Conservation (phyloP, 768 basidiomycete species). For the Boletus pseudo-olivaceus region DNA sequence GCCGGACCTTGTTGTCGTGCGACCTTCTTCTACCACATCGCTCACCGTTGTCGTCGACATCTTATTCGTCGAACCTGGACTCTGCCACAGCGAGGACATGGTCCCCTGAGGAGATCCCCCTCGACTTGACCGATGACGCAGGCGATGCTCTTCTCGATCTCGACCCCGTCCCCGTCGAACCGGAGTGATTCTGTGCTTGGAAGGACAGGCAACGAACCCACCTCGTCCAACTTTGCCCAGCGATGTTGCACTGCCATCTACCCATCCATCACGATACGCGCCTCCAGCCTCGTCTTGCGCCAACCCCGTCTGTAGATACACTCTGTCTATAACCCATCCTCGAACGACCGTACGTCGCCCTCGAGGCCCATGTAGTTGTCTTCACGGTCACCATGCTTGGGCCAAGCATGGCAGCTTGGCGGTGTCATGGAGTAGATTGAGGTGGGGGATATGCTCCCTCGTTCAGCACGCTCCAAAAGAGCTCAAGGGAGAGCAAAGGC, state of each 20-base stretch:
- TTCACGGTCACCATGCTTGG: conserved; percentile 21
- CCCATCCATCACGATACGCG: conserved; percentile 13
- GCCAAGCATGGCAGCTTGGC: too few species aligned
- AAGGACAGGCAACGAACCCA: conserved; percentile 27
- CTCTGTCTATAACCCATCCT: conserved; percentile 61
- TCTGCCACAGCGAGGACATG: conserved; percentile 38
- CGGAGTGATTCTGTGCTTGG: conserved; percentile 11
- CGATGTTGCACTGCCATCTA: conserved; percentile 4
- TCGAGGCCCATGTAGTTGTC: conserved; percentile 27
- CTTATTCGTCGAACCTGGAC: conserved; percentile 44
- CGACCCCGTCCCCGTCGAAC: conserved; percentile 12
- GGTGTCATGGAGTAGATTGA: background rate
- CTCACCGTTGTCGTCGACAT: conserved; percentile 43
- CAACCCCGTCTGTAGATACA: conserved; percentile 71
- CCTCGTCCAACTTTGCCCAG: conserved; percentile 24
- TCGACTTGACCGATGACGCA: conserved; percentile 48
- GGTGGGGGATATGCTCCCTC: conserved; percentile 47
- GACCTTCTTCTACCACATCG: conserved; percentile 45
- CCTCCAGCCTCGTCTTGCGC: conserved; percentile 61
- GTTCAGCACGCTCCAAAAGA: conserved; percentile 65
- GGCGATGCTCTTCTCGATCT: conserved; percentile 43
- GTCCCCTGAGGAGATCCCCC: conserved; percentile 29
- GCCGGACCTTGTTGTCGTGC: background rate
- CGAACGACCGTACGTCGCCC: conserved; percentile 53
- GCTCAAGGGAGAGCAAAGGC: conserved; percentile 67